These are phyloP conservation scores for Grigorovia jiainica DNA, from an alignment of 805 yeast species.

Conservation along the genomic window DNA sequence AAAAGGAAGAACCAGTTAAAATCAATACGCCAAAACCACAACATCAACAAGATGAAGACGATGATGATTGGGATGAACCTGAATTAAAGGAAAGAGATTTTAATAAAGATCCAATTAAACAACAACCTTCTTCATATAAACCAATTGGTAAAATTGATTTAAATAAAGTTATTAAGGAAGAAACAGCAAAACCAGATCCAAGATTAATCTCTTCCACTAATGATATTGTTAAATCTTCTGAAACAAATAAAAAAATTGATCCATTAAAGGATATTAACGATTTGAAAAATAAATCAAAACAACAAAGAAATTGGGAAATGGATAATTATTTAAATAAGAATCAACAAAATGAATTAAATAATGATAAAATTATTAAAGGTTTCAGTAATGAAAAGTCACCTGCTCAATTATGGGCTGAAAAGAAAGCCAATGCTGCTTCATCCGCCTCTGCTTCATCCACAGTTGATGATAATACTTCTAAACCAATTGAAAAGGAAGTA, in stretches of 20 bases:
- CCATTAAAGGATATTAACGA: constrained; percentile 28
- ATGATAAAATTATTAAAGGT: constrained; percentile 45
- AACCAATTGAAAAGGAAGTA: not conserved
- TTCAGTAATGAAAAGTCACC: constrained; percentile 77
- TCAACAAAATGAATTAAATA: constrained; percentile 7
- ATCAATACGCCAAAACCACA: too few relatives aligned
- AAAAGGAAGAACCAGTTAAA: too few relatives aligned
- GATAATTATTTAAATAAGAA: constrained; percentile 20
- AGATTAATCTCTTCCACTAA: constrained; percentile 26
- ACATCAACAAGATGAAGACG: constrained; percentile 20
- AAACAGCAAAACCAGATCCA: constrained; percentile 35
- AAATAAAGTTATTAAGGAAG: constrained; percentile 35
- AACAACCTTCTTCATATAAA: constrained; percentile 41
- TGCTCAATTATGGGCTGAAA: constrained; percentile 93
- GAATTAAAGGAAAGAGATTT: constrained; percentile 41
- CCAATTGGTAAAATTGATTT: constrained; percentile 56
- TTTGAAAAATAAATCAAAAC: constrained; percentile 28
- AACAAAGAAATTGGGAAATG: constrained; percentile 29
- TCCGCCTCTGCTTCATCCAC: not conserved
- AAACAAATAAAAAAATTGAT: constrained; percentile 12
- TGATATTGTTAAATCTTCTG: constrained; percentile 1
- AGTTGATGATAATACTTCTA: constrained; percentile 13
- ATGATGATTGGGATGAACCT: constrained; percentile 39
- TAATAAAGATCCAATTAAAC: constrained; percentile 35
- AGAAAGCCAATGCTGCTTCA: constrained; percentile 39